Base-by-base conservation (phyloP, 1,139 yeast genomes). In the Geotrichum fermentans region DNA sequence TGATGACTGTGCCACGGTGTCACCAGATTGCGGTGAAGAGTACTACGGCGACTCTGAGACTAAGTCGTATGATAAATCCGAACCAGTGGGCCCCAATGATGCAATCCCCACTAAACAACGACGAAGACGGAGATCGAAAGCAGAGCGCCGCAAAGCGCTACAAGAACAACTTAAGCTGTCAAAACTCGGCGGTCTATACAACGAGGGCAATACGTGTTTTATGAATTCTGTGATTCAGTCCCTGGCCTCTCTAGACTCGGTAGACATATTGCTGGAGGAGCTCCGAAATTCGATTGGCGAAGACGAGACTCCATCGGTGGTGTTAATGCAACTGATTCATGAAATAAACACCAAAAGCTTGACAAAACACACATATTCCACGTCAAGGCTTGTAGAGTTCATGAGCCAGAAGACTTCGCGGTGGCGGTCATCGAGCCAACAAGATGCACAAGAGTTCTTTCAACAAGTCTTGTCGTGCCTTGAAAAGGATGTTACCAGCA, bases 361-460 rank as follows among this genome's bases (percentile, higher is more conserved):
- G 5, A 13, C 18, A 2, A 51, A 52, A 43, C 68, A 61, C 55
- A 62, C 85, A 50, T 87, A 83, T 59, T 80, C 80, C 55, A 84
- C 96, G 0, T 75, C 73, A 52, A 73, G 74, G 17, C 70, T 88
- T 45, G 69, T 87, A 52, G 79, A 77, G 60, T 78, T 80, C 17
- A 82, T 88, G 83, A 82, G 87, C 3, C 83, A 83, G 61, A 84
- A 90, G 0, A 13, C 39, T 5, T 82, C 82, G 61, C 75, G 88
- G 55, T 80, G 88, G 60, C 68, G 80, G 43, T 92, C 96, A 1
- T 86, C 86, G 61, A 87, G 85, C 60, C 97, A 88, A 67, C 96
- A 88, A 65, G 97, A 88, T 67, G 96, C 96, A 0, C 96, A 89
- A 66, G 97, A 88, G 64, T 88, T 87, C 60, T 88, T 88, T 68